Conservation (phyloP, 306 rosid species). For the Cajanus cajan region DNA sequence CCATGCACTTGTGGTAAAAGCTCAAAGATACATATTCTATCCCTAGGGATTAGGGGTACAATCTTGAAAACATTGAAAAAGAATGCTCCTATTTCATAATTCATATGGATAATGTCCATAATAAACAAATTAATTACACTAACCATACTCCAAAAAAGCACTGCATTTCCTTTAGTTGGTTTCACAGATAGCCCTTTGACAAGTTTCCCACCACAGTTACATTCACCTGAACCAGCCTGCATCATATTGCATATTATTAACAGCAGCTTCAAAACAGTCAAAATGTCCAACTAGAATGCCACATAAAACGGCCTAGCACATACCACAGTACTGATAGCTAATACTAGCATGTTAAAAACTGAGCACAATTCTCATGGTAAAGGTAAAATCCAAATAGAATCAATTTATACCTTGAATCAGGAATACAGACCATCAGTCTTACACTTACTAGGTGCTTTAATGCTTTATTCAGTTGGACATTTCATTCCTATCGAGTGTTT, state of each 20-base stretch:
- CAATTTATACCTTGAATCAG: not conserved
- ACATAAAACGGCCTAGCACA: not conserved
- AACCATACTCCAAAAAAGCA: conserved; percentile 99
- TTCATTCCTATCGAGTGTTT: no score
- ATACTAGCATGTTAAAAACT: not conserved
- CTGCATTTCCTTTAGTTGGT: conserved; percentile 86
- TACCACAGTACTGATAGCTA: conserved; percentile 14
- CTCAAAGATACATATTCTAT: not conserved
- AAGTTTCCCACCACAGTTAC: conserved; percentile 84
- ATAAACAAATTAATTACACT: conserved; percentile 39
- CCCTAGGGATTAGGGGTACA: not conserved
- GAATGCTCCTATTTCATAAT: conserved; percentile 14
- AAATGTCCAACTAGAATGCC: conserved; percentile 12
- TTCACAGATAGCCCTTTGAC: conserved; percentile 72
- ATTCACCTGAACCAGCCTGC: conserved; percentile 91
- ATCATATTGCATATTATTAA: conserved; percentile 23
- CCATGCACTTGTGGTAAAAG: not conserved
- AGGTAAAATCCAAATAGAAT: not conserved
- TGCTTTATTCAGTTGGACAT: no score
- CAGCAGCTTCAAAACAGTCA: conserved; percentile 1
- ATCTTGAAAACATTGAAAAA: not conserved
- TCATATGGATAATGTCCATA: conserved; percentile 1
- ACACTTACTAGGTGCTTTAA: no score
- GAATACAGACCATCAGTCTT: not conserved
- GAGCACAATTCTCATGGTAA: conserved; percentile 9